These are phyloP conservation scores for Pascua sp. DNA, from an alignment of 1,284 basidiomycete genomes.

Conservation along the genomic window DNA sequence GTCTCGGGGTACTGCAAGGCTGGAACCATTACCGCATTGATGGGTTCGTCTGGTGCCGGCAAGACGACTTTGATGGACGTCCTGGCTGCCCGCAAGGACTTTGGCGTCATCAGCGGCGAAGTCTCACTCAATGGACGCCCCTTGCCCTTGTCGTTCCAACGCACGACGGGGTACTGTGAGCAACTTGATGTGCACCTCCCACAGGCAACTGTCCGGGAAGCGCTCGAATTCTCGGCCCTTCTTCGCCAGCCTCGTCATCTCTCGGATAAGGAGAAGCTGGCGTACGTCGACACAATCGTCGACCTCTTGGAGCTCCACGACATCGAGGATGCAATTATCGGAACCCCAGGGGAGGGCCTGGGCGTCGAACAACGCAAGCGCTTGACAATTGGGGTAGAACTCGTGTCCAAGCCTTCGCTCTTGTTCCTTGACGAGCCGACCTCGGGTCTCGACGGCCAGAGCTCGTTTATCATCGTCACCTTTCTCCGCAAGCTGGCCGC, in stretches of 20 bases:
- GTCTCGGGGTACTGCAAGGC: conserved; percentile 56
- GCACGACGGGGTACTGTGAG: conserved; percentile 53
- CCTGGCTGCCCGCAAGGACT: conserved; percentile 49
- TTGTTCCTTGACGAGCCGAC: conserved; percentile 54
- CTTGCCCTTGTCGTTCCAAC: conserved; percentile 53
- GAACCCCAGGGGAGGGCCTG: conserved; percentile 52
- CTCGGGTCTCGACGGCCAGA: conserved; percentile 59
- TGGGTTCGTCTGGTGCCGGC: conserved; percentile 50
- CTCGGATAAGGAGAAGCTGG: conserved; percentile 56
- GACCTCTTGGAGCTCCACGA: conserved; percentile 54
- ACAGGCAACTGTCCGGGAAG: conserved; percentile 64
- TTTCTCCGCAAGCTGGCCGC: conserved; percentile 57
- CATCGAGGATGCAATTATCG: conserved; percentile 54
- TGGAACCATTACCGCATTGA: conserved; percentile 53
- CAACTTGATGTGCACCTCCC: conserved; percentile 44
- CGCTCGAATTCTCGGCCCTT: conserved; percentile 74
- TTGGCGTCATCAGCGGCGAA: conserved; percentile 46
- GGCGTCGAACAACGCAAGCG: conserved; percentile 51
- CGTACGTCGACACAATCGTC: conserved; percentile 56
- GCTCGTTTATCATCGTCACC: conserved; percentile 58
- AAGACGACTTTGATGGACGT: conserved; percentile 53
- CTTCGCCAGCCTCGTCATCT: conserved; percentile 70
- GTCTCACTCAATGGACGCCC: conserved; percentile 52
- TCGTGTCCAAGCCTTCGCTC: conserved; percentile 43
- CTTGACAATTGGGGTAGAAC: conserved; percentile 55